phyloP scores from a whole-genome alignment of 148 eudicot species.

The Nyssa sinensis region DNA sequence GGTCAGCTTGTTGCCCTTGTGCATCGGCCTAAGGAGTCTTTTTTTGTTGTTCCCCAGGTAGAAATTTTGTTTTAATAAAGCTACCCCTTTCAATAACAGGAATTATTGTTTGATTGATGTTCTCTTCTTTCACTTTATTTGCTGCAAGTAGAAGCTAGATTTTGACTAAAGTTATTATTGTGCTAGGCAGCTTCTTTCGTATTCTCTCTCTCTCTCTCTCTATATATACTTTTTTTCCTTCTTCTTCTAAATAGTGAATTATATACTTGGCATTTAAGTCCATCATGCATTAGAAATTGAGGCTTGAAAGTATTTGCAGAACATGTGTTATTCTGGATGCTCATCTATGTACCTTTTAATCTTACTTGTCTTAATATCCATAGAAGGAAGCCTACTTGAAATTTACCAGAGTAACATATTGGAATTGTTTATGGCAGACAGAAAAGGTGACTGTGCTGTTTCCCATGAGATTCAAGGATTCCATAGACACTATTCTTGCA shows the following conservation, averaged over 20 bases:
- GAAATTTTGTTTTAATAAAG: not conserved
- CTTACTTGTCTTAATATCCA: not conserved
- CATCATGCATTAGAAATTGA: not conserved
- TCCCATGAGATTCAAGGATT: conserved; percentile 97
- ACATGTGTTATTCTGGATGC: not conserved
- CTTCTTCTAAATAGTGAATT: not conserved
- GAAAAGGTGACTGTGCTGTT: conserved; percentile 78
- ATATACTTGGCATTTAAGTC: not conserved
- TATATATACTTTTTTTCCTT: not conserved
- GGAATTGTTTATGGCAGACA: conserved; percentile 46
- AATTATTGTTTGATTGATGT: not conserved
- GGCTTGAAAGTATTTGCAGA: not conserved
- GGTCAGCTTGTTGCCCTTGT: conserved; percentile 69
- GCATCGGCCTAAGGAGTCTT: conserved; percentile 92
- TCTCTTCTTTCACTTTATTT: not conserved
- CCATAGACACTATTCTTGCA: conserved; percentile 72
- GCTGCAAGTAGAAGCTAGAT: not conserved
- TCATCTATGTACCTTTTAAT: not conserved
- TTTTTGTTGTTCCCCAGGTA: conserved; percentile 85
- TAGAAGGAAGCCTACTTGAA: not conserved
- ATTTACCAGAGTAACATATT: conserved; percentile 11
- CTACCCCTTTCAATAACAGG: not conserved
- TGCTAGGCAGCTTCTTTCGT: not conserved
- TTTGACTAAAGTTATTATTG: not conserved
- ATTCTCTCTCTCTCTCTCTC: not conserved